Evolutionary conservation across 1,284 basidiomycete genomes (phyloP).

Genomic region (Cutaneotrichosporon mucoides): DNA sequence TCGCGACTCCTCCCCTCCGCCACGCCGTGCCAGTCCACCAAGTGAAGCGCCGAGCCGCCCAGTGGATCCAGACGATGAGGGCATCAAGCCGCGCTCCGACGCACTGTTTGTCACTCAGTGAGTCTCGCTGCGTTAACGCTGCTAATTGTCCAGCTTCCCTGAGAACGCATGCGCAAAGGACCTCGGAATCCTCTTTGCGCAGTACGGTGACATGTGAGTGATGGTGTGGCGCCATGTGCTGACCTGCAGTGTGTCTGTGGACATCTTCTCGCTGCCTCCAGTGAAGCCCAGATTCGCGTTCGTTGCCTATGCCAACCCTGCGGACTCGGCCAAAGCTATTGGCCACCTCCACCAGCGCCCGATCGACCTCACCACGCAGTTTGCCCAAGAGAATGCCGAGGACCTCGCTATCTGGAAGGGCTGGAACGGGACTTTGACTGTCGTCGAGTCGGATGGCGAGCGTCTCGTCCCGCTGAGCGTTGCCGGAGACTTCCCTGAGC

Average conservation of each 20-base stretch:
- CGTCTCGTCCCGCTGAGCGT: constrained; percentile 37
- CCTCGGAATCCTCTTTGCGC: constrained; percentile 46
- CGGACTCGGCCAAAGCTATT: constrained; percentile 29
- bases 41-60: not conserved
- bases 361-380: constrained; percentile 31
- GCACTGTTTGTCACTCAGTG: constrained; percentile 44
- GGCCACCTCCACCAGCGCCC: constrained; percentile 30
- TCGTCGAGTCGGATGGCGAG: constrained; percentile 36
- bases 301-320: constrained; percentile 36
- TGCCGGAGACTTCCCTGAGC: constrained; percentile 30
- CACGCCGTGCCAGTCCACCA: not conserved
- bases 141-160: constrained; percentile 36
- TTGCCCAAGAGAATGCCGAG: constrained; percentile 27
- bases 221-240: not conserved
- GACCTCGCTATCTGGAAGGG: constrained; percentile 41
- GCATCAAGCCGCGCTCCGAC: constrained; percentile 22
- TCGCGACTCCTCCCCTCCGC: not conserved
- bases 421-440: constrained; percentile 35
- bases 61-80: constrained; percentile 16
- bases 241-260: constrained; percentile 40
- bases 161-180: constrained; percentile 40
- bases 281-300: constrained; percentile 42
- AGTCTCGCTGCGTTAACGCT: constrained; percentile 2
- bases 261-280: constrained; percentile 46
- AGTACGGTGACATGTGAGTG: constrained; percentile 47